Percentiles rank a stretch among this genome's conserved stretches.
Conservation (phyloP, 306 rosid genomes). For the Glycine tomentella region DNA sequence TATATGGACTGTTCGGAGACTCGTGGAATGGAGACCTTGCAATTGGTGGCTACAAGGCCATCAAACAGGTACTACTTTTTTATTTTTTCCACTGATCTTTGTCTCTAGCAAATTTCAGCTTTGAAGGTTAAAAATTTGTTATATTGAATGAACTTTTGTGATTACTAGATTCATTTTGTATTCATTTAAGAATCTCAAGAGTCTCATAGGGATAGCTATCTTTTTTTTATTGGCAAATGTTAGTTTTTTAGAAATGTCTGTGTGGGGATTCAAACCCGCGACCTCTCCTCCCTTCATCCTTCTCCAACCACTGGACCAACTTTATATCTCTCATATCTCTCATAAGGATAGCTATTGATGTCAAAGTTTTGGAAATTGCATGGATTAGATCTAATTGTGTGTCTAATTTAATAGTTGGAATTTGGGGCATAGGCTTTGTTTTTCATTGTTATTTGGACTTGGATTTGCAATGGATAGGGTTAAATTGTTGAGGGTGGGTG, state of each 20-base stretch:
- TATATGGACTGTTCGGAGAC: conserved; percentile 84
- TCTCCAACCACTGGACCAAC: too few species aligned
- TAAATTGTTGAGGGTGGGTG: conserved; percentile 25
- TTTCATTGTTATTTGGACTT: conserved; percentile 29
- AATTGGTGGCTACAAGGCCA: conserved; percentile 85
- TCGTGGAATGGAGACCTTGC: conserved; percentile 91
- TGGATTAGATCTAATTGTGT: conserved; percentile 18
- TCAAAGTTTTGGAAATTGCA: conserved; percentile 7
- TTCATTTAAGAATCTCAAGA: not conserved
- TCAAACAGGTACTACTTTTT: conserved; percentile 56
- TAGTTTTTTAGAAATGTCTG: too few species aligned
- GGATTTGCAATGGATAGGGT: conserved; percentile 16
- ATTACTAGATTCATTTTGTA: conserved; percentile 8
- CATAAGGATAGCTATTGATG: not conserved
- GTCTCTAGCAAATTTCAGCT: not conserved
- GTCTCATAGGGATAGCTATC: not conserved
- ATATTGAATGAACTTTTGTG: conserved; percentile 8
- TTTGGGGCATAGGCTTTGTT: not conserved
- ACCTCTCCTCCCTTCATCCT: too few species aligned
- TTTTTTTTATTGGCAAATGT: too few species aligned
- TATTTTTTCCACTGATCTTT: conserved; percentile 23
- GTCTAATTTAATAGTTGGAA: conserved; percentile 31
- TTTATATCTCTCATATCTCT: too few species aligned
- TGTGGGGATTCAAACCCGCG: too few species aligned
- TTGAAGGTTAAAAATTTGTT: conserved; percentile 9